phyloP scores from a whole-genome alignment of 768 basidiomycete genomes.

The Amanita thiersii region DNA sequence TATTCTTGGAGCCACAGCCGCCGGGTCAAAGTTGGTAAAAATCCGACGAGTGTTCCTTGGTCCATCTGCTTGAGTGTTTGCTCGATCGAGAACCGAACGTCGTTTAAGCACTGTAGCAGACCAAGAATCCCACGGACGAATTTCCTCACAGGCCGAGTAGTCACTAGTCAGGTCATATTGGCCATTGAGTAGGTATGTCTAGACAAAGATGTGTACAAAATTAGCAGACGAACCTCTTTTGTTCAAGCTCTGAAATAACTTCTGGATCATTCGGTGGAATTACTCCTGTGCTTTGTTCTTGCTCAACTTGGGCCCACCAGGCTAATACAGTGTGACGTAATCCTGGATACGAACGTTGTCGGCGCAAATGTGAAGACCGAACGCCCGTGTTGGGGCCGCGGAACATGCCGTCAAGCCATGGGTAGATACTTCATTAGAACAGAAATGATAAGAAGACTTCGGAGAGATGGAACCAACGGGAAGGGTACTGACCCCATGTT shows the following conservation, averaged over 20 bases:
- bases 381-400: neutral
- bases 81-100: neutral
- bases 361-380: neutral
- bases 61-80: neutral
- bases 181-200: neutral
- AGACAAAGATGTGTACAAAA: too few relatives aligned
- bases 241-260: conserved; percentile 1
- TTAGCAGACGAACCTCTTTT: conserved; percentile 7
- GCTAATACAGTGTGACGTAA: conserved; percentile 6
- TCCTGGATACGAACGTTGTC: conserved; percentile 6
- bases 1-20: neutral
- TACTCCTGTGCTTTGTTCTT: neutral
- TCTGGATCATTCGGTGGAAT: conserved; percentile 1
- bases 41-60: neutral
- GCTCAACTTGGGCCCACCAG: conserved; percentile 9
- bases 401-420: conserved; percentile 2
- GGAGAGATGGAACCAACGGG: neutral
- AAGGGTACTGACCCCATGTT: conserved; percentile 6
- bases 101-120: conserved; percentile 2
- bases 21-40: conserved; percentile 2
- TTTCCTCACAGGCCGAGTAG: conserved; percentile 5
- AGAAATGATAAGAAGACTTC: neutral
- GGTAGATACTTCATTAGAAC: neutral
- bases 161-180: neutral
- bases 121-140: conserved; percentile 7